phyloP scores from a whole-genome alignment of 148 eudicot species.

The Agrostemma githago region DNA sequence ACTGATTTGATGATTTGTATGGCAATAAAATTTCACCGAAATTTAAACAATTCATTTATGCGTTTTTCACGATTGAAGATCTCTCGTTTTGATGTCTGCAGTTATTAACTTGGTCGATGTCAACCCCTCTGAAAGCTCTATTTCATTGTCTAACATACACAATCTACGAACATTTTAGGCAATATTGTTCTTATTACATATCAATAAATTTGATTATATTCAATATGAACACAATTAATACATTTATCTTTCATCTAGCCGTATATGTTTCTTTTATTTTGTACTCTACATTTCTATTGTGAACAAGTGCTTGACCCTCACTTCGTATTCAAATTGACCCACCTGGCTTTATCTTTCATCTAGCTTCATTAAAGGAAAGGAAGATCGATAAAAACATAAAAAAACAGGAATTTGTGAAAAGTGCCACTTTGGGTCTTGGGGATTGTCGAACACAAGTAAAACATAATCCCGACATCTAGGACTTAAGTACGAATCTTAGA shows the following conservation, averaged over 20 bases:
- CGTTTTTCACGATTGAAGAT: neutral
- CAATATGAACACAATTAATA: neutral
- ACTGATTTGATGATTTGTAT: no score
- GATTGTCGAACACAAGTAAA: neutral
- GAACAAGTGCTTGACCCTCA: no score
- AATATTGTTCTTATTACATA: neutral
- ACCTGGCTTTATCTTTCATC: no score
- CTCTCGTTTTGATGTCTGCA: slow-evolving; percentile 3
- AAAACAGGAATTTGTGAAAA: neutral
- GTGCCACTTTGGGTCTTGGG: neutral
- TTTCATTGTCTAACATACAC: neutral
- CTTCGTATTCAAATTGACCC: no score
- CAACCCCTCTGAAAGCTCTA: neutral
- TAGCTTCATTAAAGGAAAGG: neutral
- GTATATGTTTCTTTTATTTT: no score
- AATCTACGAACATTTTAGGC: neutral
- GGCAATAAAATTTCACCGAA: neutral
- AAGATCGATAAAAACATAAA: neutral
- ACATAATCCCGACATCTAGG: neutral
- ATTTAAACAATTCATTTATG: neutral
- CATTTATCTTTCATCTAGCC: neutral
- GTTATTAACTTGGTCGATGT: neutral
- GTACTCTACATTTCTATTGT: no score
- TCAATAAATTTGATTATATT: neutral
- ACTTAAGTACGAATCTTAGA: neutral